phyloP scores from a whole-genome alignment of 2,329 filamentous ascomycete genomes.

The Diplodia mutila region DNA sequence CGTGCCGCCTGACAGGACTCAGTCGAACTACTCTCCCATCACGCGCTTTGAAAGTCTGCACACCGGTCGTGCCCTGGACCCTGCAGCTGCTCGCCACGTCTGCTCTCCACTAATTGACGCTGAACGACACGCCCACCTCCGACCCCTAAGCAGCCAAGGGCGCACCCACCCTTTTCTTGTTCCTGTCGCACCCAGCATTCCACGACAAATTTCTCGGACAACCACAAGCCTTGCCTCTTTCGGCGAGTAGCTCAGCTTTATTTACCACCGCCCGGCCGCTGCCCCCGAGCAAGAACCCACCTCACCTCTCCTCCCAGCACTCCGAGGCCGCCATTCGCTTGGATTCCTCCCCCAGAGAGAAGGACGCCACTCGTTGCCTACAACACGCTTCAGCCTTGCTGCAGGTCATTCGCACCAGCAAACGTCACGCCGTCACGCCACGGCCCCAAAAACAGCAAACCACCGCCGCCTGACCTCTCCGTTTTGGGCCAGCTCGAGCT shows the following conservation, averaged over 20 bases:
- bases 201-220: constrained; percentile 7
- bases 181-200: constrained; percentile 10
- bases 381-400: background rate
- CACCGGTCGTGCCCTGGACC: background rate
- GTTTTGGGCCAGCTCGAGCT: background rate
- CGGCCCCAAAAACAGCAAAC: background rate
- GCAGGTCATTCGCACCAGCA: constrained; percentile 1
- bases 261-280: constrained; percentile 10
- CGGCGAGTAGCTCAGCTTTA: no score
- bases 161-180: background rate
- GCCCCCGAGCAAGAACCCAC: constrained; percentile 33
- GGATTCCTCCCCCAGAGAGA: background rate
- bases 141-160: constrained; percentile 3
- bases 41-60: background rate
- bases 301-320: constrained; percentile 39
- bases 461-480: background rate
- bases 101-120: background rate
- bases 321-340: constrained; percentile 19
- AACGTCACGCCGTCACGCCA: constrained; percentile 18
- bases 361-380: background rate
- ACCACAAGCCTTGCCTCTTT: background rate
- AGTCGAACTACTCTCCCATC: background rate
- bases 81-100: constrained; percentile 10
- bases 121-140: constrained; percentile 10
- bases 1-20: background rate